Percentiles rank a stretch among this genome's conserved stretches.
phyloP scores from a whole-genome alignment of 2,329 filamentous ascomycete species.

The Epicoccum nigrum region DNA sequence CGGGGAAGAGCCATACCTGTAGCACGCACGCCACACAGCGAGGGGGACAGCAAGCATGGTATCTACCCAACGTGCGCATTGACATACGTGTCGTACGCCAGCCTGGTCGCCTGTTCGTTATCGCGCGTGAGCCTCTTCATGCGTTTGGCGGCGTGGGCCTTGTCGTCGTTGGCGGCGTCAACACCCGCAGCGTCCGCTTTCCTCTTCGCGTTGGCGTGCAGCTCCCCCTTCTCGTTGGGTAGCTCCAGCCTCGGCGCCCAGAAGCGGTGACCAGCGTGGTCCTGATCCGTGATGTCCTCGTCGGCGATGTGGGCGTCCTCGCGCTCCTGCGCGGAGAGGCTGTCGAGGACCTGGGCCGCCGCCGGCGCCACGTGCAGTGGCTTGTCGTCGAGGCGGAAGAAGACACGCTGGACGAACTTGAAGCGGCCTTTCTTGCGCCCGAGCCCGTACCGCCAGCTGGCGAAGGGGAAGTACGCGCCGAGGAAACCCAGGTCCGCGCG shows the following conservation, averaged over 20 bases:
- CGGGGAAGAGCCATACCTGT: too few relatives aligned
- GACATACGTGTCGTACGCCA: too few relatives aligned
- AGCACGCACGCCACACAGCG: too few relatives aligned
- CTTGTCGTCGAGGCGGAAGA: slow-evolving; percentile 37
- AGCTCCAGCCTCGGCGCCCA: slow-evolving; percentile 17
- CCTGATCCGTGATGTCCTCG: slow-evolving; percentile 23
- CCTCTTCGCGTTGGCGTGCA: neutral
- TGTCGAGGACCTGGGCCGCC: too few relatives aligned
- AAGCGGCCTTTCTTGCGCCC: slow-evolving; percentile 25
- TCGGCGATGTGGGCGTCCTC: slow-evolving; percentile 36
- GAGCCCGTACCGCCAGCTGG: slow-evolving; percentile 24
- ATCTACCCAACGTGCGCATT: too few relatives aligned
- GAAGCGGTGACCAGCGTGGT: slow-evolving; percentile 32
- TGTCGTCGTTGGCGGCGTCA: too few relatives aligned
- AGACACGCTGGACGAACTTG: slow-evolving; percentile 43
- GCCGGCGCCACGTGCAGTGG: slow-evolving; percentile 21
- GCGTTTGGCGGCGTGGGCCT: too few relatives aligned
- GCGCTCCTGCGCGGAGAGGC: slow-evolving; percentile 24
- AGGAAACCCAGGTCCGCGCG: slow-evolving; percentile 22
- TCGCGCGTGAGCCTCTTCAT: too few relatives aligned
- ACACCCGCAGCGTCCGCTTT: too few relatives aligned
- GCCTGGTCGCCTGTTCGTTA: too few relatives aligned
- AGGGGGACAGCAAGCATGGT: too few relatives aligned
- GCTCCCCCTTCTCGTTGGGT: neutral
- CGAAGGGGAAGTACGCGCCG: slow-evolving; percentile 28